Evolutionary conservation across 2,329 filamentous ascomycete species (phyloP).

Genomic region (Nemania diffusa): DNA sequence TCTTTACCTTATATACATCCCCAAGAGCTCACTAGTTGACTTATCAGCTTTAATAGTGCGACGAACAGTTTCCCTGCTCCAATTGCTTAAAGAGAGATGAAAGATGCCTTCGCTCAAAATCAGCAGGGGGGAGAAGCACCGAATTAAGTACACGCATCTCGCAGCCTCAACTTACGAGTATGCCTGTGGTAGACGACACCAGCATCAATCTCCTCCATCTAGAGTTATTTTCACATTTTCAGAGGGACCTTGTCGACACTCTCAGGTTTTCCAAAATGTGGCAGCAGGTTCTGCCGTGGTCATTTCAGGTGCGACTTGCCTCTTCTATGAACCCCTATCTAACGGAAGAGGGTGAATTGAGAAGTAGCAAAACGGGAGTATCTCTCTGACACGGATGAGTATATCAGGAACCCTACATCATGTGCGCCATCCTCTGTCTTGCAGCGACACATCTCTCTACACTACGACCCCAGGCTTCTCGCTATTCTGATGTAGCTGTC

Average conservation of each 20-base stretch:
- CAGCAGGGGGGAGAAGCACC: neutral
- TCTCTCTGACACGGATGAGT: conserved; percentile 2
- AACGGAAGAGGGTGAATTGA: neutral
- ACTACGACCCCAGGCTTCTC: conserved; percentile 11
- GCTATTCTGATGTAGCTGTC: conserved; percentile 12
- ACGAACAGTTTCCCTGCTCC: conserved; percentile 21
- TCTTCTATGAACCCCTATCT: neutral
- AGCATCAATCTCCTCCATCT: conserved; percentile 24
- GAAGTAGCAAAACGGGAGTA: neutral
- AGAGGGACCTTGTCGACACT: conserved; percentile 17
- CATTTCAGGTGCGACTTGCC: conserved; percentile 23
- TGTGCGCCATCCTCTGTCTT: conserved; percentile 25
- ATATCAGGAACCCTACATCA: conserved; percentile 19
- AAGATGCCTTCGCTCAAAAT: conserved; percentile 12
- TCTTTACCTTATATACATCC: neutral
- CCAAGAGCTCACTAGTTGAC: neutral
- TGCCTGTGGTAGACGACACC: neutral
- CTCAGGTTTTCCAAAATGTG: conserved; percentile 25
- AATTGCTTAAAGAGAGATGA: conserved; percentile 24
- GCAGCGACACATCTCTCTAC: conserved; percentile 18
- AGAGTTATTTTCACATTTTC: conserved; percentile 31
- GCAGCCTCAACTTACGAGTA: neutral
- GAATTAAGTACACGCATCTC: neutral
- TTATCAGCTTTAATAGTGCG: conserved; percentile 11
- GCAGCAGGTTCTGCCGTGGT: conserved; percentile 24